Conservation (phyloP, 352 stramenopile genomes). For the Pythium pyrilobum region DNA sequence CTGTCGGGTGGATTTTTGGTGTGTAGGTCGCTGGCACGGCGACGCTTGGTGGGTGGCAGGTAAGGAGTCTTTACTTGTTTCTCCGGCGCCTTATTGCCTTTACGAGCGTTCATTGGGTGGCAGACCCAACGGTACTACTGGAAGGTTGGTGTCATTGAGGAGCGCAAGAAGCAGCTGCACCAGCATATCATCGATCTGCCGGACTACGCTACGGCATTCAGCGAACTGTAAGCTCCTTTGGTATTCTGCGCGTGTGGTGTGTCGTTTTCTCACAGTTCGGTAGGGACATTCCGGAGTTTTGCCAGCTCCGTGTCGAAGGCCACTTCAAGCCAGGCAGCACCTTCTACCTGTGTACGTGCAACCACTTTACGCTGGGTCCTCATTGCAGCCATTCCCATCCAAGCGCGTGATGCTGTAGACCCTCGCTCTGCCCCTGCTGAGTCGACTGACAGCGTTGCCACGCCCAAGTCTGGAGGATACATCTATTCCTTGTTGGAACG, state of each 20-base stretch:
- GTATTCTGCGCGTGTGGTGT: too few relatives aligned
- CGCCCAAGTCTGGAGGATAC: conserved; percentile 79
- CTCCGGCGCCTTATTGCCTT: too few relatives aligned
- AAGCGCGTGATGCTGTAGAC: conserved; percentile 27
- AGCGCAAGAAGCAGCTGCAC: conserved; percentile 73
- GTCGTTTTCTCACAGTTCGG: too few relatives aligned
- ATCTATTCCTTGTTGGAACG: conserved; percentile 79
- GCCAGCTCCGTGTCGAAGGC: conserved; percentile 60
- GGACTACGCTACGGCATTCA: conserved; percentile 45
- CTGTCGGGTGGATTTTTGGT: too few relatives aligned
- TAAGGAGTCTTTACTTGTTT: conserved; percentile 9
- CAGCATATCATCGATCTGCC: conserved; percentile 57
- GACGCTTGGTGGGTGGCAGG: conserved; percentile 79
- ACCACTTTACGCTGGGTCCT: too few relatives aligned
- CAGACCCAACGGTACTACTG: conserved; percentile 86
- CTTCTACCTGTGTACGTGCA: conserved; percentile 73
- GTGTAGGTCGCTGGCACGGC: conserved; percentile 61
- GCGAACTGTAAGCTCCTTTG: conserved; percentile 34
- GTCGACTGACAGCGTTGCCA: conserved; percentile 66
- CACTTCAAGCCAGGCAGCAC: conserved; percentile 65
- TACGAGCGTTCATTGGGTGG: conserved; percentile 2
- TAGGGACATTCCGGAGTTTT: conserved; percentile 79
- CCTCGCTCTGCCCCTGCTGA: conserved; percentile 78
- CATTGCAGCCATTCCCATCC: neutral
- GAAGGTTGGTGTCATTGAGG: conserved; percentile 85